Base-by-base conservation (phyloP, 2,329 filamentous ascomycete species). In the Aureobasidium sp. region DNA sequence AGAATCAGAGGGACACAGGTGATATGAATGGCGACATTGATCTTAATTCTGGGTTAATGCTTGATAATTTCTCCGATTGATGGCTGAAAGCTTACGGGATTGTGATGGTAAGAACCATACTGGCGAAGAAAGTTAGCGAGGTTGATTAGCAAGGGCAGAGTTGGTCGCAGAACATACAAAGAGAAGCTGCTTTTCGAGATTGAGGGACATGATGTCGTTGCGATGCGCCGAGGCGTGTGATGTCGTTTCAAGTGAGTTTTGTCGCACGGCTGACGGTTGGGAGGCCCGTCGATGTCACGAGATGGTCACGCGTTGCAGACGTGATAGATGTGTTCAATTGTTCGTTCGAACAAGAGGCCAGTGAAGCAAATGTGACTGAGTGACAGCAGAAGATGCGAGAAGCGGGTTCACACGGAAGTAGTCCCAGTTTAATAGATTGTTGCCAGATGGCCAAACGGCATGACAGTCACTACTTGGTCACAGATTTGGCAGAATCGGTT, bases 21-120 rank as follows among this genome's bases (percentile, higher is more conserved):
- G 78, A 92, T 87, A 74, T 94, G 90, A 71, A 94, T 92, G 67
- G 80, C 81, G 64, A 92, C 77, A 73, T 94, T 94, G 76, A 89
- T 79, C 84, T 87, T 69, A 62, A 43, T 65, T 64, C 20, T n/a
- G 12, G 27, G 34, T 63, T 32, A 55, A 12, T 29, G 29, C 26
- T 29, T 20, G 1, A 29, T 47, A 32, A 29, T 53, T 29, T 47
- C 13, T 36, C 9, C 6, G 8, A 29, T 8, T 26, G 29, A 26
- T 24, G 24, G n/a, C 20, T 5, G 6, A n/a, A 13, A 48, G 48
- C 64, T 61, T 78, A 87, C 83, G 51, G 83, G 77, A 75, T 93
- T 87, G 71, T 89, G 85, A 76, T 94, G 90, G 72, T 94, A 93
- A 63, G 88, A 84, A 73, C 89, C 90, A 79, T 94, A 94, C 90